Percentiles rank a stretch among this genome's conserved stretches.
These are phyloP conservation scores for Coemansia reversa DNA, from an alignment of 192 early-diverging fungal species.

Conservation along the genomic window DNA sequence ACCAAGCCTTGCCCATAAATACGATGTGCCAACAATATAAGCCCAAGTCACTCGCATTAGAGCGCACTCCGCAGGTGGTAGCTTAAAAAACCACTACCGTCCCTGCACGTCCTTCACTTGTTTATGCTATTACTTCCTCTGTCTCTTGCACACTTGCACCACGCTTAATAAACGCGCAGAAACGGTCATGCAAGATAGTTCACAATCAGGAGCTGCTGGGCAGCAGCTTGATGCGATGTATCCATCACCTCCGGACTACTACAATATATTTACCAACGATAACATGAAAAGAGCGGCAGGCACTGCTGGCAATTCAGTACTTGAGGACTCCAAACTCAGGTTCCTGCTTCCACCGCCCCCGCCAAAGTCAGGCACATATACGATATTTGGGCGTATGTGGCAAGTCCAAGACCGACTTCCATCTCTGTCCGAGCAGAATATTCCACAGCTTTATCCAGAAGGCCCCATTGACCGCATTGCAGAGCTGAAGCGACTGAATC, in stretches of 20 bases:
- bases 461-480: conserved; percentile 63
- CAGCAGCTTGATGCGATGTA: conserved; percentile 56
- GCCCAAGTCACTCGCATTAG: background rate
- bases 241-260: conserved; percentile 71
- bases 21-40: background rate
- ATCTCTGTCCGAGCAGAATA: conserved; percentile 61
- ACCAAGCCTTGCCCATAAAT: background rate
- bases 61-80: too few species aligned
- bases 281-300: conserved; percentile 53
- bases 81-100: background rate
- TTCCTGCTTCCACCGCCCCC: conserved; percentile 62
- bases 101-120: background rate
- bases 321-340: conserved; percentile 45
- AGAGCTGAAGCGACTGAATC: conserved; percentile 67
- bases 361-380: conserved; percentile 56
- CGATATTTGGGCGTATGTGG: conserved; percentile 70
- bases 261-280: conserved; percentile 60
- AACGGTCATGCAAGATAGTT: conserved; percentile 17
- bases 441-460: conserved; percentile 65
- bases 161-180: background rate
- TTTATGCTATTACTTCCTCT: background rate
- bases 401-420: conserved; percentile 61
- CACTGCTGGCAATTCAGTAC: conserved; percentile 1
- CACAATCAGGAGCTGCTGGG: conserved; percentile 12
- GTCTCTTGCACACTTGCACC: background rate